A percentile compares a stretch with the other conserved stretches of the same genome.
Conservation (phyloP, 2,329 filamentous ascomycete genomes). For the Cladorrhinum sp. region DNA sequence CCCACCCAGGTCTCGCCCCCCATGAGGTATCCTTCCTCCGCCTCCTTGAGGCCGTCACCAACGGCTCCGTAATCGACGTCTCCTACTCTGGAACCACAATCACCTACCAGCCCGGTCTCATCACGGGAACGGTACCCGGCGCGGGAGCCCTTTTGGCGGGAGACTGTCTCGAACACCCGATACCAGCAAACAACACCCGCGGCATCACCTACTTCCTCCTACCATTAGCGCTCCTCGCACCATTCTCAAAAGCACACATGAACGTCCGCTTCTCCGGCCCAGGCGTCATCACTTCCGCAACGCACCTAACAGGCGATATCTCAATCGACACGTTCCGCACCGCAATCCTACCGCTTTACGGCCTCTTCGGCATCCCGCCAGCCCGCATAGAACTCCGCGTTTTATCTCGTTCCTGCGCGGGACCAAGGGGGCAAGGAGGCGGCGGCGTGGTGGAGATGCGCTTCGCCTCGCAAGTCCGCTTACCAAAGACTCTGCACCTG, state of each 20-base stretch:
- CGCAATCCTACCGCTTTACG: constrained; percentile 84
- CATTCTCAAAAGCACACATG: constrained; percentile 87
- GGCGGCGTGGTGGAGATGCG: constrained; percentile 90
- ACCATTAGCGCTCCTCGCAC: constrained; percentile 83
- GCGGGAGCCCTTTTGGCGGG: constrained; percentile 63
- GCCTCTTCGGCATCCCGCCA: constrained; percentile 77
- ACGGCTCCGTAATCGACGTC: constrained; percentile 92
- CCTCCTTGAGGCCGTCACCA: constrained; percentile 90
- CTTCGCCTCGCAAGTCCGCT: constrained; percentile 87
- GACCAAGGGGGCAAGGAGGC: constrained; percentile 71
- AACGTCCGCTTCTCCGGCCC: constrained; percentile 88
- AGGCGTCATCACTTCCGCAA: constrained; percentile 87
- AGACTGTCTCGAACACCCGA: constrained; percentile 76
- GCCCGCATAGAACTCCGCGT: constrained; percentile 83
- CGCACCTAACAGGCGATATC: constrained; percentile 74
- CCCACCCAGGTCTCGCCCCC: constrained; percentile 81
- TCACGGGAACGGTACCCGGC: constrained; percentile 78
- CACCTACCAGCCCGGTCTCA: constrained; percentile 86
- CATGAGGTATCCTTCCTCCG: constrained; percentile 96
- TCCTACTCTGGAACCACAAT: constrained; percentile 94
- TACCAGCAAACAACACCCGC: constrained; percentile 72
- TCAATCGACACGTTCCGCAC: constrained; percentile 92
- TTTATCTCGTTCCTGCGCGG: constrained; percentile 74
- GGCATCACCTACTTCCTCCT: constrained; percentile 91
- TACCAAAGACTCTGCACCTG: constrained; percentile 91